Evolutionary conservation across 495 filamentous ascomycete genomes (phyloP).

Genomic region (Daldinia concentrica): DNA sequence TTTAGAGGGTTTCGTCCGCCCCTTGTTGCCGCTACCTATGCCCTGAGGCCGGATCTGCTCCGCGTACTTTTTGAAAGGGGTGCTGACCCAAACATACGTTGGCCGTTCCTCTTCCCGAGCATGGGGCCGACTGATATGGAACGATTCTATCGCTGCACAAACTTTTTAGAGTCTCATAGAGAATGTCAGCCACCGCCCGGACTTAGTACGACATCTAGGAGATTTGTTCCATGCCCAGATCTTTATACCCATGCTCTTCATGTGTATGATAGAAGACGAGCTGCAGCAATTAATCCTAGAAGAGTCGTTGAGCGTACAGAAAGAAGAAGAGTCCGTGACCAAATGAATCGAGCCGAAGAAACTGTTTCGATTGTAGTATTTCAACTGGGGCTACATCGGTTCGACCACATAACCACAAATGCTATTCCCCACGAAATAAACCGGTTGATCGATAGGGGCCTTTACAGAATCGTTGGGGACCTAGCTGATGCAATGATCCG

Average conservation of each 20-base stretch:
- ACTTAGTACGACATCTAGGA: no score
- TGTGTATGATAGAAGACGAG: no score
- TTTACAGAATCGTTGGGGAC: background rate
- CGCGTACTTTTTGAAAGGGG: background rate
- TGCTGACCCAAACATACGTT: background rate
- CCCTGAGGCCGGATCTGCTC: background rate
- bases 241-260: no score
- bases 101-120: background rate
- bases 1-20: background rate
- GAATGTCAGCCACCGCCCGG: no score
- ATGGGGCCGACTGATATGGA: no score
- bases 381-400: background rate
- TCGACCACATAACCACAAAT: background rate
- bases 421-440: background rate
- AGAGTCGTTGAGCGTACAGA: no score
- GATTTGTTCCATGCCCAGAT: no score
- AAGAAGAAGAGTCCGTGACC: background rate
- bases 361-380: background rate
- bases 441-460: background rate
- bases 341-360: background rate
- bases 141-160: no score
- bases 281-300: no score
- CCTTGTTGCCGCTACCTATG: background rate
- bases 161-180: no score
- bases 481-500: background rate